Conservation (phyloP, 208 protist genomes). For the Phytomonas sp. region DNA sequence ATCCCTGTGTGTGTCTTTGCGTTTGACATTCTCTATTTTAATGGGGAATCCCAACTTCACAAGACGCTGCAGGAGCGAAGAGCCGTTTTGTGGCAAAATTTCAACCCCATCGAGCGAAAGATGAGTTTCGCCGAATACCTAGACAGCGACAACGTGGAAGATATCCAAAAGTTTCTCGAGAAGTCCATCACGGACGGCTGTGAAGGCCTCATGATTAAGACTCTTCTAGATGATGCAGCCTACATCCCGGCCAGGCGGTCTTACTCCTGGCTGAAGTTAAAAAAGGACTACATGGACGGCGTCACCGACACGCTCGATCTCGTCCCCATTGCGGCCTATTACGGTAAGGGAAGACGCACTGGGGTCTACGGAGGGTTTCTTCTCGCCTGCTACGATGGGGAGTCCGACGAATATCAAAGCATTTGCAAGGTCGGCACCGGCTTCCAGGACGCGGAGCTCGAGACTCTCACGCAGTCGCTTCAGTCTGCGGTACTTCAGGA, state of each 20-base stretch:
- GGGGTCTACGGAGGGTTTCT: slow-evolving; percentile 97
- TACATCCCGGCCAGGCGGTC: slow-evolving; percentile 97
- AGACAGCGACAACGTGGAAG: slow-evolving; percentile 86
- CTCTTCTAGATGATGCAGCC: slow-evolving; percentile 83
- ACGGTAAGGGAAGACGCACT: slow-evolving; percentile 97
- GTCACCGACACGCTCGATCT: slow-evolving; percentile 98
- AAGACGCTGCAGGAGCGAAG: slow-evolving; percentile 83
- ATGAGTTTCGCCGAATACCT: slow-evolving; percentile 86
- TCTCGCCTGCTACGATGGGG: slow-evolving; percentile 96
- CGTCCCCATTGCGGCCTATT: slow-evolving; percentile 97
- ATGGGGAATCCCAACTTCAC: slow-evolving; percentile 88
- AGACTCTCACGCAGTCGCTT: slow-evolving; percentile 56
- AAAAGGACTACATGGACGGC: slow-evolving; percentile 99
- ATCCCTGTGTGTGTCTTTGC: slow-evolving; percentile 97
- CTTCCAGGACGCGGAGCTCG: slow-evolving; percentile 93
- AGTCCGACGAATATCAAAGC: slow-evolving; percentile 95
- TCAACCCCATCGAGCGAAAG: slow-evolving; percentile 63
- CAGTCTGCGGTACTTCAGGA: slow-evolving; percentile 40
- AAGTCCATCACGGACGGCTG: slow-evolving; percentile 85
- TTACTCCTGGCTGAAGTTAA: slow-evolving; percentile 98
- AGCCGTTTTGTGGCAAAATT: slow-evolving; percentile 46
- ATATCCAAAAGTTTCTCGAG: slow-evolving; percentile 94
- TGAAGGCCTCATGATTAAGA: slow-evolving; percentile 99
- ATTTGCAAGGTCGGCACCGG: slow-evolving; percentile 98
- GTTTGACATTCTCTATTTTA: slow-evolving; percentile 99